A percentile compares a stretch with the other conserved stretches of the same genome.
Evolutionary conservation across 768 basidiomycete species (phyloP).

Genomic region (Multifurca ochricompacta): DNA sequence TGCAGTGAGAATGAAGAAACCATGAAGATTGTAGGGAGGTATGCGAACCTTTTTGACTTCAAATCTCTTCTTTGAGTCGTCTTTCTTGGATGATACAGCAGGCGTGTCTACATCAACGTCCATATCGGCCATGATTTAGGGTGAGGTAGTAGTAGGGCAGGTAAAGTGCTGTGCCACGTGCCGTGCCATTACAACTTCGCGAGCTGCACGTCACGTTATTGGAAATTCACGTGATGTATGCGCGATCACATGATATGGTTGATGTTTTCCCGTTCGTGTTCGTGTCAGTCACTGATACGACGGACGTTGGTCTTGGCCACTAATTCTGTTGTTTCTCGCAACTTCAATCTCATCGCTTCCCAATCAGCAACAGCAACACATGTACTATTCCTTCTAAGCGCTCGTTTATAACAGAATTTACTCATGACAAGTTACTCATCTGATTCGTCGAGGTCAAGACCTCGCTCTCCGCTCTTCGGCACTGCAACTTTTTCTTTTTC

Average conservation of each 20-base stretch:
- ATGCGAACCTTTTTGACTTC: conserved; percentile 93
- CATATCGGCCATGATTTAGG: conserved; percentile 48
- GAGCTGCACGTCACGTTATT: neutral
- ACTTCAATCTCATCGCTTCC: conserved; percentile 31
- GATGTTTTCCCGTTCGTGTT: conserved; percentile 17
- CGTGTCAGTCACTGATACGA: conserved; percentile 28
- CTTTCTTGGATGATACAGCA: conserved; percentile 33
- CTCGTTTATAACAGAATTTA: conserved; percentile 5
- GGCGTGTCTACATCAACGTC: conserved; percentile 76
- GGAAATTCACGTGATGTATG: neutral
- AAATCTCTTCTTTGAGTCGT: conserved; percentile 77
- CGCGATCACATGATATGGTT: conserved; percentile 32
- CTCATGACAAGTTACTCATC: conserved; percentile 34
- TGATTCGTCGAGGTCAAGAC: conserved; percentile 26
- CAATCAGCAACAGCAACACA: too few relatives aligned
- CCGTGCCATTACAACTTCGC: too few relatives aligned
- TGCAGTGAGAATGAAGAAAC: neutral
- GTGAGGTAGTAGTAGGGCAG: too few relatives aligned
- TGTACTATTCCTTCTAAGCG: conserved; percentile 24
- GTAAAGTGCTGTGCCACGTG: too few relatives aligned
- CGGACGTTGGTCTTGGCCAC: too few relatives aligned
- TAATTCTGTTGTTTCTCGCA: too few relatives aligned
- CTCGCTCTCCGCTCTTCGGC: conserved; percentile 57
- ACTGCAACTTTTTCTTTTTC: conserved; percentile 52
- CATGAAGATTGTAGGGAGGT: neutral